A percentile compares a stretch with the other conserved stretches of the same genome.
These are phyloP conservation scores for Liriodendron chinense DNA, from an alignment of 164 flowering plant genomes.

Conservation along the genomic window DNA sequence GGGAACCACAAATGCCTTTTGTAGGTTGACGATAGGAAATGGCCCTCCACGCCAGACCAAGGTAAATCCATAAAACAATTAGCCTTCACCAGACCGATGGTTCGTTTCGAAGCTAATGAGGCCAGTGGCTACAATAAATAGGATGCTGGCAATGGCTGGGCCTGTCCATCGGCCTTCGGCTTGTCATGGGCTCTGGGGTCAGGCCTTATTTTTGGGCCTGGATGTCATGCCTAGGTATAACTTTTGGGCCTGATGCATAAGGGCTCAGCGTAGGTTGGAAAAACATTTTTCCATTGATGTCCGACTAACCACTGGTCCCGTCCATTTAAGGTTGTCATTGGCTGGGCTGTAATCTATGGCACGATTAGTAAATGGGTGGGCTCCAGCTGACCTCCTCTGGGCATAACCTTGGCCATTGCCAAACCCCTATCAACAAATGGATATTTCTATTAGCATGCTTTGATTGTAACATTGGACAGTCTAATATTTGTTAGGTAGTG, in stretches of 20 bases:
- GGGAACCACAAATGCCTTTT: slow-evolving; percentile 84
- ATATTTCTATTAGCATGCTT: not conserved
- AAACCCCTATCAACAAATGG: not conserved
- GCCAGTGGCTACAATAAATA: not conserved
- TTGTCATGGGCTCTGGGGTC: too few species aligned
- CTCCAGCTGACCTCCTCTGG: not conserved
- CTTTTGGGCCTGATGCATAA: too few species aligned
- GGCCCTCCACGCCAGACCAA: slow-evolving; percentile 81
- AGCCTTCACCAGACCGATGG: not conserved
- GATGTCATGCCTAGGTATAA: too few species aligned
- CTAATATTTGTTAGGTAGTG: slow-evolving; percentile 47
- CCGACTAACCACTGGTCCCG: too few species aligned
- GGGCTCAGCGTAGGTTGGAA: too few species aligned
- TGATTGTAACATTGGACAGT: not conserved
- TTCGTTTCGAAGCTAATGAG: not conserved
- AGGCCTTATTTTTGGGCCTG: too few species aligned
- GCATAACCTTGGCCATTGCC: not conserved
- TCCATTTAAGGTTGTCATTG: too few species aligned
- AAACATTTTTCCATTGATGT: too few species aligned
- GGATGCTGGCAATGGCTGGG: not conserved
- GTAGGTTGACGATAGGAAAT: slow-evolving; percentile 72
- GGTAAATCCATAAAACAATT: slow-evolving; percentile 30
- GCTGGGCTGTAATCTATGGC: too few species aligned
- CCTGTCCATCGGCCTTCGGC: too few species aligned
- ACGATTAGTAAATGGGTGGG: not conserved